Evolutionary conservation across 495 filamentous ascomycete genomes (phyloP).

Genomic region (Terfezia boudieri): DNA sequence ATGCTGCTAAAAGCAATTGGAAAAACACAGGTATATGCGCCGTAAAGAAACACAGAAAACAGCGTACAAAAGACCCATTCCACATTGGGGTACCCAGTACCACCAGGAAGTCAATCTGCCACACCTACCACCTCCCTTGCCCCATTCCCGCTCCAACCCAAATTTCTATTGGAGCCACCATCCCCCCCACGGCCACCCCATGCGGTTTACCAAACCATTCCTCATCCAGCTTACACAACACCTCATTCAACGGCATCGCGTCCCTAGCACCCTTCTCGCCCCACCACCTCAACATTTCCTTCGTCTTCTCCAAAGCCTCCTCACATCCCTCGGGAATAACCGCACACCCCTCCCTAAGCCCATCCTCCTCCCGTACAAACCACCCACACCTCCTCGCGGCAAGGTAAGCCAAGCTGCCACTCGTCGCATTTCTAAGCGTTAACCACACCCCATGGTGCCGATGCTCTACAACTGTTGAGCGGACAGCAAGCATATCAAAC

Average conservation of each 20-base stretch:
- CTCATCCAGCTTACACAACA: constrained; percentile 6
- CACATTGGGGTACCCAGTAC: too few relatives aligned
- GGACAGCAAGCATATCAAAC: constrained; percentile 12
- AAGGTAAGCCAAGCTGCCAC: constrained; percentile 10
- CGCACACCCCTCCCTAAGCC: too few relatives aligned
- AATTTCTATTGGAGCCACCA: too few relatives aligned
- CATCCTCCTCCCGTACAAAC: not conserved
- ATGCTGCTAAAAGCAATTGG: too few relatives aligned
- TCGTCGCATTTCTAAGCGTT: constrained; percentile 9
- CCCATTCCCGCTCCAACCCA: too few relatives aligned
- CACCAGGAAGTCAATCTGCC: too few relatives aligned
- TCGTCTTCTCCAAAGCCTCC: constrained; percentile 8
- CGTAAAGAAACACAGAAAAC: too few relatives aligned
- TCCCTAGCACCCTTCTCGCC: constrained; percentile 8
- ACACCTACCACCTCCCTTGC: too few relatives aligned
- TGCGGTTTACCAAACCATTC: not conserved
- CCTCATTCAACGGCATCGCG: constrained; percentile 9
- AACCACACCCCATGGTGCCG: constrained; percentile 13
- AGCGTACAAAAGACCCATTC: too few relatives aligned
- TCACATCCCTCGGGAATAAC: constrained; percentile 8
- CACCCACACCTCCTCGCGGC: constrained; percentile 4
- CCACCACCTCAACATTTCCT: constrained; percentile 8
- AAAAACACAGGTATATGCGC: too few relatives aligned
- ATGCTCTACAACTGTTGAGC: constrained; percentile 13
- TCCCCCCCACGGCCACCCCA: too few relatives aligned